phyloP scores from a whole-genome alignment of 352 stramenopile genomes.

The Phytopythium aichiense region DNA sequence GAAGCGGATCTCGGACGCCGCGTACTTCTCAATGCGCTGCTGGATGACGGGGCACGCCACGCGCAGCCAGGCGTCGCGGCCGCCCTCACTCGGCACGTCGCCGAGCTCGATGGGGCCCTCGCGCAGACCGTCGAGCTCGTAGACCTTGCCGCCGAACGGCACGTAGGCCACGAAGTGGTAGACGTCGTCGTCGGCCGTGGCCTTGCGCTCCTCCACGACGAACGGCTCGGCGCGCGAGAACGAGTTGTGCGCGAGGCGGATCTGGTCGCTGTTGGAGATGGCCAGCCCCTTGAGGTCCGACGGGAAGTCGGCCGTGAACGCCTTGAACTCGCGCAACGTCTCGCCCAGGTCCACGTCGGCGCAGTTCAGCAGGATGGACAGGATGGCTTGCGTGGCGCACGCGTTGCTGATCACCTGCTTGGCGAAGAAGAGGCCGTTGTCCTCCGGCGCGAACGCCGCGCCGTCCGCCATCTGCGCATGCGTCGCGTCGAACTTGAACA shows the following conservation, averaged over 20 bases:
- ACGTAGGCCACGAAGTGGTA: constrained; percentile 98
- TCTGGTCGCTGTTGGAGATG: constrained; percentile 86
- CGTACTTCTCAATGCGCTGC: constrained; percentile 90
- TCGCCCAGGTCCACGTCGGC: constrained; percentile 57
- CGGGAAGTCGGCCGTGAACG: constrained; percentile 75
- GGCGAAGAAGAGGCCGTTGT: constrained; percentile 92
- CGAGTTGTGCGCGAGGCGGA: constrained; percentile 81
- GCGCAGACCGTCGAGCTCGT: constrained; percentile 95
- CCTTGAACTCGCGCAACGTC: constrained; percentile 71
- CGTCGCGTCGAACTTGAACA: constrained; percentile 92
- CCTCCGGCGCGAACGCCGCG: constrained; percentile 22
- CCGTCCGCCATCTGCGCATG: constrained; percentile 32
- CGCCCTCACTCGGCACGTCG: constrained; percentile 24
- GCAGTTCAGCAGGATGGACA: constrained; percentile 95
- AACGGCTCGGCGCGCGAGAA: constrained; percentile 81
- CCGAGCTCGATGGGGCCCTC: constrained; percentile 89
- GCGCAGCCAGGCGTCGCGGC: constrained; percentile 74
- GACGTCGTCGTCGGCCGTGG: constrained; percentile 89
- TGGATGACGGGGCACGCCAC: constrained; percentile 92
- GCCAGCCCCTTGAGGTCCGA: constrained; percentile 79
- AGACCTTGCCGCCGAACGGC: constrained; percentile 85
- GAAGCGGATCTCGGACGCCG: constrained; percentile 93
- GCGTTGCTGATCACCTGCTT: constrained; percentile 96
- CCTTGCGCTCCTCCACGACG: constrained; percentile 67
- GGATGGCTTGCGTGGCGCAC: constrained; percentile 95